phyloP scores from a whole-genome alignment of 2,329 filamentous ascomycete genomes.

The Ilyonectria mors-panacis region DNA sequence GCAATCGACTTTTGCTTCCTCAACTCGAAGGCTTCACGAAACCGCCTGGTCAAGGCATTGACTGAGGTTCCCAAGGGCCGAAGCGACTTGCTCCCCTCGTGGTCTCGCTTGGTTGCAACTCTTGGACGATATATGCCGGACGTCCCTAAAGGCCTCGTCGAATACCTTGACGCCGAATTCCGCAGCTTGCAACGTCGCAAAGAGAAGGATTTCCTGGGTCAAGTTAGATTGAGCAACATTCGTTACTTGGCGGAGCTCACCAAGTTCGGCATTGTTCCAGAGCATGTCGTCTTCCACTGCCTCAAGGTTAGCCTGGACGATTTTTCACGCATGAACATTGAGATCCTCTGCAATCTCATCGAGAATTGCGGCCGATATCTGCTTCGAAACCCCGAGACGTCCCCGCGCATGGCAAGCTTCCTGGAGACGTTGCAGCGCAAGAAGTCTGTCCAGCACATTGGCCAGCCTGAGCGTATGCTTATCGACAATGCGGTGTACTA shows the following conservation, averaged over 20 bases:
- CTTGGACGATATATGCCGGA: constrained; percentile 95
- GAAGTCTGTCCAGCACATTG: constrained; percentile 94
- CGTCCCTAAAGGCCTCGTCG: constrained; percentile 90
- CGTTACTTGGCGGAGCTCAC: constrained; percentile 98
- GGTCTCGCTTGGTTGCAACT: constrained; percentile 93
- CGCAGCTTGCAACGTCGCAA: constrained; percentile 96
- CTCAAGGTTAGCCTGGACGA: constrained; percentile 98
- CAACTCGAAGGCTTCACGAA: constrained; percentile 97
- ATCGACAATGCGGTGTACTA: constrained; percentile 99
- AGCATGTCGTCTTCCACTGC: constrained; percentile 99
- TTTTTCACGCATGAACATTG: constrained; percentile 98
- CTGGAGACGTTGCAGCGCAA: constrained; percentile 95
- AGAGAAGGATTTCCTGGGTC: constrained; percentile 96
- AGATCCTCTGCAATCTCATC: constrained; percentile 95
- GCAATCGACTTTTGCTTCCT: constrained; percentile 98
- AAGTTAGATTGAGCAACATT: constrained; percentile 93
- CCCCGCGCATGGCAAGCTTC: constrained; percentile 93
- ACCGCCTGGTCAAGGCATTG: constrained; percentile 91
- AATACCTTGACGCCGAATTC: constrained; percentile 96
- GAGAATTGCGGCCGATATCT: constrained; percentile 98
- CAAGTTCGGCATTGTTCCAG: constrained; percentile 97
- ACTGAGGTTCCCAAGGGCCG: constrained; percentile 96
- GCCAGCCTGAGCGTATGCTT: constrained; percentile 96
- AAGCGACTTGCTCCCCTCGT: constrained; percentile 89
- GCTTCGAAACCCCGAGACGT: constrained; percentile 91